Base-by-base conservation (phyloP, 2,329 filamentous ascomycete genomes). In the Colletotrichum lupini region DNA sequence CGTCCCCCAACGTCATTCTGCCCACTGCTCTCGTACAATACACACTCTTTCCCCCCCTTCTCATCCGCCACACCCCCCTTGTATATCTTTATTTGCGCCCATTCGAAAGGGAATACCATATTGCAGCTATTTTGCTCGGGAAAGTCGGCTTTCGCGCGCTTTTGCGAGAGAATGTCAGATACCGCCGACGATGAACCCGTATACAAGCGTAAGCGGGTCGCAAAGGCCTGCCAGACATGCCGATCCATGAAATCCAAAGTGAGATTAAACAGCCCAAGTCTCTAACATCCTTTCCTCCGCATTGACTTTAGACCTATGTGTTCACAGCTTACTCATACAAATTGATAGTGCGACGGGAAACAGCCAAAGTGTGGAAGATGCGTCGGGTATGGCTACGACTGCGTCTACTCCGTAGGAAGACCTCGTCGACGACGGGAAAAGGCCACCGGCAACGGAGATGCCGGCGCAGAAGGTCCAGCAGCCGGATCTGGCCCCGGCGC, bases 211-310 rank as follows among this genome's bases (percentile, higher is more conserved):
- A 76, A 74, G 65, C 77, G 78, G 5, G 76, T 78, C 22, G 75
- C 76, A 16, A 75, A 76, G 19, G 78, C 78, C 24, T 79, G 78
- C 56, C 73, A 78, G 24, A 76, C 73, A 24, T 78, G 78, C 67
- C 75, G 77, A 11, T 28, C 69, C 16, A 78, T 77, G 75, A 79
- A 79, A 58, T 74, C 77, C 67, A 79, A 79, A 75, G 77, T 76
- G 26, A 37, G 75, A 49, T 49, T 49, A 22, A 0, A 57, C 64
- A 35, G n/a, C 24, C 46, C 64, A 53, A 22, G 42, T 49, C 42
- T 19, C 19, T 22, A n/a, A 22, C 9, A 22, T 19, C 42, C 42
- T 49, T 49, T 49, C 42, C 22, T 49, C 19, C 16, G n/a, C 19
- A 22, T 19, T 49, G 42, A 19, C 8, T 11, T n/a, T n/a, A 49